phyloP scores from a whole-genome alignment of 176 grass and related monocot species.

The Tuctoria greenei region DNA sequence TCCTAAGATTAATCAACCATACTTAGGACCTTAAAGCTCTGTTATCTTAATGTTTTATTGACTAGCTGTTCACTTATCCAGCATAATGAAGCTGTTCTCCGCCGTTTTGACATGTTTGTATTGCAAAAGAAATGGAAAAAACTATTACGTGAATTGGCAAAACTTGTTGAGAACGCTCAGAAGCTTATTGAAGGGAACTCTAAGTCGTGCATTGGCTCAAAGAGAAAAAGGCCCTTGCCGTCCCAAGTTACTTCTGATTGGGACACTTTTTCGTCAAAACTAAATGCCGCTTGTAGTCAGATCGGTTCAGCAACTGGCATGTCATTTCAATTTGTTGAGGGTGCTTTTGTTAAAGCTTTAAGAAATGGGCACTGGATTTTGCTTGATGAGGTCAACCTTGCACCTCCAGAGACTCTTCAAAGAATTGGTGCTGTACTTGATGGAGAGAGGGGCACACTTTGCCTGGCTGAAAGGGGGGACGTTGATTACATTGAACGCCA shows the following conservation, averaged over 20 bases:
- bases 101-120: conserved; percentile 41
- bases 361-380: conserved; percentile 91
- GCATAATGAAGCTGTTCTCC: conserved; percentile 57
- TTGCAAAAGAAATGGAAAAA: conserved; percentile 79
- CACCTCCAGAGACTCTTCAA: conserved; percentile 93
- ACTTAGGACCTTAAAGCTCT: background rate
- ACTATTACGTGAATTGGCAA: conserved; percentile 43
- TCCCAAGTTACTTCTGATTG: conserved; percentile 51
- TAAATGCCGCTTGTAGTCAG: conserved; percentile 58
- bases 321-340: conserved; percentile 84
- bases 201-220: conserved; percentile 47
- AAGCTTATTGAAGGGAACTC: conserved; percentile 33
- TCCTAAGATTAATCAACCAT: conserved; percentile 7
- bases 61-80: conserved; percentile 39
- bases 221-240: conserved; percentile 71
- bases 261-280: conserved; percentile 59
- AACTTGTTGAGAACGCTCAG: conserved; percentile 30
- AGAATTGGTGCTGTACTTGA: conserved; percentile 89
- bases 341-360: conserved; percentile 89
- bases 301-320: conserved; percentile 53
- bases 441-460: conserved; percentile 79
- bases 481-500: conserved; percentile 84
- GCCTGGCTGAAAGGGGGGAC: conserved; percentile 89
- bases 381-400: conserved; percentile 98
- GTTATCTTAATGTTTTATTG: conserved; percentile 6